Evolutionary conservation across 176 grass and related monocot genomes (phyloP).

Genomic region (Carex littledalei): DNA sequence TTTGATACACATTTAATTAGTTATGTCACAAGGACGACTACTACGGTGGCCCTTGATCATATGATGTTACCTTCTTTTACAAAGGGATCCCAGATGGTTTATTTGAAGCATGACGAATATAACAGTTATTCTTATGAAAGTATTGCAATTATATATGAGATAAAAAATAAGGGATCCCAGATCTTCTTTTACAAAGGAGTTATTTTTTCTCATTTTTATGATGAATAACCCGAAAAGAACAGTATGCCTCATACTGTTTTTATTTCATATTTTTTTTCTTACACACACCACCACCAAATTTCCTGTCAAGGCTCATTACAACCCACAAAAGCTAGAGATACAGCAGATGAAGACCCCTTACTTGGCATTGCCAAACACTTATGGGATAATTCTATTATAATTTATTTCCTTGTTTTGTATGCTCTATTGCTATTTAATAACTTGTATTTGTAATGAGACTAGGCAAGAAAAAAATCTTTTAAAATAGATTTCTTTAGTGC

Average conservation of each 20-base stretch:
- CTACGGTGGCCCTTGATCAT: neutral
- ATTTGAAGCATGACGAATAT: slow-evolving; percentile 22
- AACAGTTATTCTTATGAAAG: slow-evolving; percentile 13
- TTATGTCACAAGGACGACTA: neutral
- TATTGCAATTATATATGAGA: neutral
- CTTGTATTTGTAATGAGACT: neutral
- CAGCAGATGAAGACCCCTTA: neutral
- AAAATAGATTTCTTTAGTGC: no score
- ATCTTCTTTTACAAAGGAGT: no score
- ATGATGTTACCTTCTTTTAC: neutral
- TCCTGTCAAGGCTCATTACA: neutral
- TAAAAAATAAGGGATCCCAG: no score
- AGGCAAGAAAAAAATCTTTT: neutral
- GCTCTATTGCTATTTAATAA: neutral
- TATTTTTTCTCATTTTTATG: no score
- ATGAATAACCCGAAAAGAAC: neutral
- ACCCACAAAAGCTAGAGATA: neutral
- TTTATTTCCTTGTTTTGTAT: neutral
- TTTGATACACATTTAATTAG: neutral
- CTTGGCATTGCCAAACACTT: neutral
- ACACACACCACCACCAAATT: neutral
- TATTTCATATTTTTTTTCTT: neutral
- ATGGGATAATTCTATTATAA: neutral
- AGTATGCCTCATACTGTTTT: neutral
- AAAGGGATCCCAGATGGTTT: neutral